A percentile compares a stretch with the other conserved stretches of the same genome.
These are phyloP conservation scores for Candida insectalens DNA, from an alignment of 805 yeast genomes.

Conservation along the genomic window DNA sequence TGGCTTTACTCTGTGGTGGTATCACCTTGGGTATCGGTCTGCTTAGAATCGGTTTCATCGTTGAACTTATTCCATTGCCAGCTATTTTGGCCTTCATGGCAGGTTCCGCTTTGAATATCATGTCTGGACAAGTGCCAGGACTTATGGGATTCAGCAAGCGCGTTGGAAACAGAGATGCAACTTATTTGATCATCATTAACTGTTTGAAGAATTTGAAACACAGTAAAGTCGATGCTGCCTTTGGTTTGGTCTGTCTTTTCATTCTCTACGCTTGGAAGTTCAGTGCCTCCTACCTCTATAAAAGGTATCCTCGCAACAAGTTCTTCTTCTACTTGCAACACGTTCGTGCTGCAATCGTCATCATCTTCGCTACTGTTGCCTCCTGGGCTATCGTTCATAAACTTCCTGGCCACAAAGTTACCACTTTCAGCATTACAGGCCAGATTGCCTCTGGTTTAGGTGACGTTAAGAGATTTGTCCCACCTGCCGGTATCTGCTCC, in stretches of 20 bases:
- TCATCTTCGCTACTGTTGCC: slow-evolving; percentile 74
- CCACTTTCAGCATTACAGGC: slow-evolving; percentile 56
- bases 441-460: slow-evolving; percentile 74
- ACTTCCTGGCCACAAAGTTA: slow-evolving; percentile 21
- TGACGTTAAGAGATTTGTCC: slow-evolving; percentile 62
- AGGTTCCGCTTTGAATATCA: slow-evolving; percentile 82
- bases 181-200: slow-evolving; percentile 62
- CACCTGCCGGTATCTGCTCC: slow-evolving; percentile 49
- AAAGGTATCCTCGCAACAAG: slow-evolving; percentile 51
- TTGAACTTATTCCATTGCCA: slow-evolving; percentile 83
- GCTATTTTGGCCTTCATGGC: slow-evolving; percentile 93
- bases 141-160: slow-evolving; percentile 62
- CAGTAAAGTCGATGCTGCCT: slow-evolving; percentile 76
- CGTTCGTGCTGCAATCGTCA: slow-evolving; percentile 72
- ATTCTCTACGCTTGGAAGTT: slow-evolving; percentile 68
- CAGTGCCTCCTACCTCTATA: slow-evolving; percentile 48
- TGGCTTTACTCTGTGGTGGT: slow-evolving; percentile 78
- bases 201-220: slow-evolving; percentile 62
- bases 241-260: slow-evolving; percentile 69
- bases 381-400: slow-evolving; percentile 63
- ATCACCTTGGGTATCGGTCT: slow-evolving; percentile 78
- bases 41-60: slow-evolving; percentile 74
- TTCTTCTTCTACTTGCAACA: slow-evolving; percentile 64
- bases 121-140: slow-evolving; percentile 78
- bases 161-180: slow-evolving; percentile 65